Percentiles rank a stretch among this genome's conserved stretches.
phyloP scores from a whole-genome alignment of 148 eudicot genomes.

The Rhododendron ferrugineum region DNA sequence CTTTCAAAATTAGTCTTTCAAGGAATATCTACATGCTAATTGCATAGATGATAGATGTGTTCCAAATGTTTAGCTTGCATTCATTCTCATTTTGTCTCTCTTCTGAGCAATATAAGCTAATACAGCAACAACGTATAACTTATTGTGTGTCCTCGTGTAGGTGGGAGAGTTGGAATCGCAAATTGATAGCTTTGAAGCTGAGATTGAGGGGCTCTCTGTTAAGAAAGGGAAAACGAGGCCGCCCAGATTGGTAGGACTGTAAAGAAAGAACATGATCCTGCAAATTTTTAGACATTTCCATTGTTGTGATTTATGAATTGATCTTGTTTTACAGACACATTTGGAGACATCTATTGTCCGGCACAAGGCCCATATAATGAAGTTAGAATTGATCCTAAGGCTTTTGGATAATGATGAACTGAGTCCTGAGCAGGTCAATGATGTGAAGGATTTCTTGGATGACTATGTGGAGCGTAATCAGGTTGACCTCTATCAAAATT shows the following conservation, averaged over 20 bases:
- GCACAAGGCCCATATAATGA: conserved; percentile 95
- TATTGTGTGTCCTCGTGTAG: conserved; percentile 33
- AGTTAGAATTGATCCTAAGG: conserved; percentile 87
- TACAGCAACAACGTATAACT: neutral
- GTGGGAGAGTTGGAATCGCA: conserved; percentile 91
- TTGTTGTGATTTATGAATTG: conserved; percentile 1
- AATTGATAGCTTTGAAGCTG: conserved; percentile 97
- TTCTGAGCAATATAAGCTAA: neutral
- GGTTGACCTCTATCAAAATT: conserved; percentile 31
- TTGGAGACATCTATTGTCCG: conserved; percentile 88
- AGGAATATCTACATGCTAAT: neutral
- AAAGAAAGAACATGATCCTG: neutral
- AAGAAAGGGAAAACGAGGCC: conserved; percentile 98
- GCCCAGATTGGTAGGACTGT: conserved; percentile 85
- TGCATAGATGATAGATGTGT: neutral
- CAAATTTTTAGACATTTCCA: conserved; percentile 5
- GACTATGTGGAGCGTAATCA: conserved; percentile 98
- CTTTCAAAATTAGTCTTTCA: neutral
- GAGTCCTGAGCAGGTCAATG: conserved; percentile 96
- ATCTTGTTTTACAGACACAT: conserved; percentile 56
- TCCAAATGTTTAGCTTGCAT: neutral
- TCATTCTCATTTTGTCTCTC: neutral
- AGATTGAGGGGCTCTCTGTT: conserved; percentile 88
- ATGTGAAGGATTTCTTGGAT: conserved; percentile 89
- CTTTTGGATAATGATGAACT: conserved; percentile 87